Evolutionary conservation across 2,329 filamentous ascomycete species (phyloP).

Genomic region (Fusarium penzigii): DNA sequence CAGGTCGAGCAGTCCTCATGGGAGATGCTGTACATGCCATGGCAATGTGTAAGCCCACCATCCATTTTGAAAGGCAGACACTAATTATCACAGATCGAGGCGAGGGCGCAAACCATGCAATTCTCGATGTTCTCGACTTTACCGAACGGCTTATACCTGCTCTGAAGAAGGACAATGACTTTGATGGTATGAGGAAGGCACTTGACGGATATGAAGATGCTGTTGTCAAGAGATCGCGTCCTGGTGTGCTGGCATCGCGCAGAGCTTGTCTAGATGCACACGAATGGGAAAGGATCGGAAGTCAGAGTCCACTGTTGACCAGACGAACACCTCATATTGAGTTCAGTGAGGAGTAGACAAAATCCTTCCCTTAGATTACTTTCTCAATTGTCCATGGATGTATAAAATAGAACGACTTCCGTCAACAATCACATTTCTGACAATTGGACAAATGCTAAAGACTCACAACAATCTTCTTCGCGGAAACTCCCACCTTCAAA

Average conservation of each 20-base stretch:
- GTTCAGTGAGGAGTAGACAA: slow-evolving; percentile 15
- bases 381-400: too few species aligned
- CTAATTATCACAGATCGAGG: slow-evolving; percentile 46
- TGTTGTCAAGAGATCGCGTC: slow-evolving; percentile 44
- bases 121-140: slow-evolving; percentile 52
- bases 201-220: slow-evolving; percentile 46
- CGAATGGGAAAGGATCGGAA: slow-evolving; percentile 44
- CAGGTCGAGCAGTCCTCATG: slow-evolving; percentile 46
- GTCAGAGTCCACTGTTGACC: slow-evolving; percentile 40
- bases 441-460: too few species aligned
- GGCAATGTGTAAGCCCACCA: slow-evolving; percentile 55
- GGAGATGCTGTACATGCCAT: slow-evolving; percentile 60
- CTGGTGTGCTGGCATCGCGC: slow-evolving; percentile 51
- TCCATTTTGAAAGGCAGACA: rapidly evolving
- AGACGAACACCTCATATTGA: slow-evolving; percentile 38
- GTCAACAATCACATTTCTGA: too few species aligned
- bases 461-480: slow-evolving; percentile 16
- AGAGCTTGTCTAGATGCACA: slow-evolving; percentile 58
- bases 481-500: slow-evolving; percentile 14
- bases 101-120: slow-evolving; percentile 59
- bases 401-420: too few species aligned
- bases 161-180: background rate
- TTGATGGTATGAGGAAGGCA: slow-evolving; percentile 21
- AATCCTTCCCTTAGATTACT: too few species aligned
- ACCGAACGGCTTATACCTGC: slow-evolving; percentile 33